Conservation (phyloP, 2,329 filamentous ascomycete genomes). For the Aspergillus tamarii region DNA sequence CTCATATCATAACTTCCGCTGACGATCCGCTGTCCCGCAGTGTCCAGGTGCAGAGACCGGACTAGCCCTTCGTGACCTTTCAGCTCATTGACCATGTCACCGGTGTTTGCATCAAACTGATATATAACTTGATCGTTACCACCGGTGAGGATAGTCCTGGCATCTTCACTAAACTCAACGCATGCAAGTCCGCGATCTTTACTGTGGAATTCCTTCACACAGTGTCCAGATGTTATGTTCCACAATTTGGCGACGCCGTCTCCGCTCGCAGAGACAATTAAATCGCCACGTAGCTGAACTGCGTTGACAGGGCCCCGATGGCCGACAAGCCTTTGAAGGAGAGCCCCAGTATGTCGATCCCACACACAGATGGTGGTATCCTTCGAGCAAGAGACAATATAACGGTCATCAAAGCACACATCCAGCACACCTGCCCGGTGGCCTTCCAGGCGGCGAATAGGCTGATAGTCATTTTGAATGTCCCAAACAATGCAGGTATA, state of each 20-base stretch:
- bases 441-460: conserved; percentile 74
- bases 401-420: conserved; percentile 85
- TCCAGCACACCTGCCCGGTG: conserved; percentile 91
- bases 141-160: conserved; percentile 88
- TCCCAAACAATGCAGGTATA: conserved; percentile 90
- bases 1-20: conserved; percentile 94
- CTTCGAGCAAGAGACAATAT: conserved; percentile 97
- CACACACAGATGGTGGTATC: conserved; percentile 92
- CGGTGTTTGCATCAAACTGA: conserved; percentile 92
- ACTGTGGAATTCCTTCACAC: conserved; percentile 85
- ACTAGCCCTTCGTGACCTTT: conserved; percentile 84
- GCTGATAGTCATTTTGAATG: conserved; percentile 75
- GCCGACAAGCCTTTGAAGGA: conserved; percentile 78
- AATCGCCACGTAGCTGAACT: conserved; percentile 90
- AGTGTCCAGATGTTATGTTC: conserved; percentile 87
- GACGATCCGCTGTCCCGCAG: conserved; percentile 79
- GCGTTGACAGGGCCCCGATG: conserved; percentile 94
- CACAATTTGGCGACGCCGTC: conserved; percentile 93
- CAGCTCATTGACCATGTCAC: conserved; percentile 78
- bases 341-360: conserved; percentile 77
- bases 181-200: conserved; percentile 94
- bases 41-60: conserved; percentile 87
- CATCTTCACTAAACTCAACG: conserved; percentile 94
- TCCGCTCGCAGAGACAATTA: conserved; percentile 89
- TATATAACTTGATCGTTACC: conserved; percentile 96